These are phyloP conservation scores for Hyparrhenia diplandra DNA, from an alignment of 176 grass and related monocot genomes.

Conservation along the genomic window DNA sequence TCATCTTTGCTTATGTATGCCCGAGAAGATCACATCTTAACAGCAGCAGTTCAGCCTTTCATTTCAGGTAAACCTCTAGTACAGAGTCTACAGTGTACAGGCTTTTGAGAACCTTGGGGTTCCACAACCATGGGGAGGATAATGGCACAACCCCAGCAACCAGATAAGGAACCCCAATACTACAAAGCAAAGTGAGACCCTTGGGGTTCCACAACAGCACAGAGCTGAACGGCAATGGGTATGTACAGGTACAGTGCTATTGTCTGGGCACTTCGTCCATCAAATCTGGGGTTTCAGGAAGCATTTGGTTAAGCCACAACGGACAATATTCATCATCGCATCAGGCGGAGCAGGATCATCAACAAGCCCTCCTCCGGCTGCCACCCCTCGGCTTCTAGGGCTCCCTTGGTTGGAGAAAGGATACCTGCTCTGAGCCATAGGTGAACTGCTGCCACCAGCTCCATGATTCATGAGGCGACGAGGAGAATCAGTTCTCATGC, in stretches of 20 bases:
- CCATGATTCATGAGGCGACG: slow-evolving; percentile 33
- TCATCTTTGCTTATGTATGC: neutral
- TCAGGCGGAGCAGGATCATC: neutral
- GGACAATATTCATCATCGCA: neutral
- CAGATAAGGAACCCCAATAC: neutral
- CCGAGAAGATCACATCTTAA: neutral
- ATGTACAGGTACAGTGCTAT: slow-evolving; percentile 26
- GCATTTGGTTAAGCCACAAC: neutral
- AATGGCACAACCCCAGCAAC: neutral
- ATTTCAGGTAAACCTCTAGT: neutral
- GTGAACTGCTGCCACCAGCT: slow-evolving; percentile 18
- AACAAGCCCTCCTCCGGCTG: slow-evolving; percentile 41
- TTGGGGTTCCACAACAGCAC: slow-evolving; percentile 16
- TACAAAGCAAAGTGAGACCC: neutral
- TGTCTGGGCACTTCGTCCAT: neutral
- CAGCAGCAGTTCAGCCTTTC: neutral
- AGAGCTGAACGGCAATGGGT: slow-evolving; percentile 6
- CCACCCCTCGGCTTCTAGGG: slow-evolving; percentile 32
- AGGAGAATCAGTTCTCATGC: slow-evolving; percentile 32
- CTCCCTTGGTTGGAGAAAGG: slow-evolving; percentile 24
- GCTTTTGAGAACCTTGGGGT: slow-evolving; percentile 24
- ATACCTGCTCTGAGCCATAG: slow-evolving; percentile 16
- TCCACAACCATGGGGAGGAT: slow-evolving; percentile 1
- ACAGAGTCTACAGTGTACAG: slow-evolving; percentile 14
- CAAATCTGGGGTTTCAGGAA: neutral